phyloP scores from a whole-genome alignment of 768 basidiomycete genomes.

The Russula olivacea region DNA sequence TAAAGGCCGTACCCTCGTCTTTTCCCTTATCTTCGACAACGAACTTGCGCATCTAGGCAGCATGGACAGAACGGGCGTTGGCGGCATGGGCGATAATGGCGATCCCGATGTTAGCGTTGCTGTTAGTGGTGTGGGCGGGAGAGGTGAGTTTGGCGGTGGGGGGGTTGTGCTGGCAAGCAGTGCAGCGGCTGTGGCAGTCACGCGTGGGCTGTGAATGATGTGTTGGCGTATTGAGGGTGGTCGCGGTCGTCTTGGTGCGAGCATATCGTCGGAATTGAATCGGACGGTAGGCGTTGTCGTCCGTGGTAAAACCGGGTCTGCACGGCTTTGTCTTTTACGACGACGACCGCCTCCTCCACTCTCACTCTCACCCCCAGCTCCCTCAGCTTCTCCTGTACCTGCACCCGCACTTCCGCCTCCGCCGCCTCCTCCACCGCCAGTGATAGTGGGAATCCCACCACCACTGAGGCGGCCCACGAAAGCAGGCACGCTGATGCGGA shows the following conservation, averaged over 20 bases:
- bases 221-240: neutral
- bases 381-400: too few relatives aligned
- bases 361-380: neutral
- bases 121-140: neutral
- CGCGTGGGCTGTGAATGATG: neutral
- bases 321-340: neutral
- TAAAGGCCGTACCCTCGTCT: neutral
- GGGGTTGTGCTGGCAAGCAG: neutral
- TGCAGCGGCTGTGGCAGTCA: neutral
- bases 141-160: neutral
- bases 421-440: neutral
- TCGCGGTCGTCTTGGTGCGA: neutral
- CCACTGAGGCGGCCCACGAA: neutral
- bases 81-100: neutral
- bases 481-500: neutral
- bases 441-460: neutral
- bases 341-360: neutral
- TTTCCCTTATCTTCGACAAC: neutral
- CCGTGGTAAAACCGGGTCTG: slow-evolving; percentile 11
- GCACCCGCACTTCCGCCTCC: neutral
- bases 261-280: slow-evolving; percentile 17
- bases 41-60: neutral
- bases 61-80: neutral
- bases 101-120: neutral
- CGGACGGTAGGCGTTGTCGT: neutral